Conservation (phyloP, 2,329 filamentous ascomycete species). For the Venturia nashicola region DNA sequence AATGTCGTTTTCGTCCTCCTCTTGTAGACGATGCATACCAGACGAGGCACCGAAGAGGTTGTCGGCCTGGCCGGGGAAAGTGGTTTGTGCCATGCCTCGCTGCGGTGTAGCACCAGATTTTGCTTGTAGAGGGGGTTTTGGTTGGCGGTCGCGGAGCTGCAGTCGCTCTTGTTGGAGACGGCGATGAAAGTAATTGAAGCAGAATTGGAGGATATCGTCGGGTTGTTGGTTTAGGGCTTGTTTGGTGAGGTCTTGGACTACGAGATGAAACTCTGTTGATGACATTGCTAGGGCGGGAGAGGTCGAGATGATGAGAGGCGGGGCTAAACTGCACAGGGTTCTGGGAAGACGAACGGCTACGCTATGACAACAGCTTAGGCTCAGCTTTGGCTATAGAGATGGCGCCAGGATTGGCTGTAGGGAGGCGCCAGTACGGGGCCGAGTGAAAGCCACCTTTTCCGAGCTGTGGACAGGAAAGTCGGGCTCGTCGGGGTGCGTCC, state of each 20-base stretch:
- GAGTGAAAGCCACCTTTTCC: not conserved
- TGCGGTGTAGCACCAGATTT: not conserved
- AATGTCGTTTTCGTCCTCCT: slow-evolving; percentile 75
- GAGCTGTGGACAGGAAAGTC: not conserved
- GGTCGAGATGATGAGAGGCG: not conserved
- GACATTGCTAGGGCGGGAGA: not conserved
- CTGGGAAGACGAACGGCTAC: not conserved
- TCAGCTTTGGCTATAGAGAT: not conserved
- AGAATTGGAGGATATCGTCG: slow-evolving; percentile 56
- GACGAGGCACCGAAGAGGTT: slow-evolving; percentile 23
- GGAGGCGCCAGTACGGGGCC: too few relatives aligned
- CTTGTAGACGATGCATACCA: slow-evolving; percentile 52
- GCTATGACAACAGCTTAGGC: slow-evolving; percentile 2
- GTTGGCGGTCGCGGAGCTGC: slow-evolving; percentile 4
- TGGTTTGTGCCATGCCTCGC: slow-evolving; percentile 1
- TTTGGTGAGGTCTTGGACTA: slow-evolving; percentile 36
- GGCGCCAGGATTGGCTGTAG: not conserved
- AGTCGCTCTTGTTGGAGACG: slow-evolving; percentile 54
- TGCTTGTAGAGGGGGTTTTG: not conserved
- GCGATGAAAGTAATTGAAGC: slow-evolving; percentile 54
- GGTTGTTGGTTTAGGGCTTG: slow-evolving; percentile 47
- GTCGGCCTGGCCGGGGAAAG: slow-evolving; percentile 27
- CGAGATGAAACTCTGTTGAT: not conserved
- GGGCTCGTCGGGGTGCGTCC: not conserved
- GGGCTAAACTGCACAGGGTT: not conserved